Percentiles rank a stretch among this genome's conserved stretches.
phyloP scores from a whole-genome alignment of 2,329 filamentous ascomycete species.

The Capronia epimyces region DNA sequence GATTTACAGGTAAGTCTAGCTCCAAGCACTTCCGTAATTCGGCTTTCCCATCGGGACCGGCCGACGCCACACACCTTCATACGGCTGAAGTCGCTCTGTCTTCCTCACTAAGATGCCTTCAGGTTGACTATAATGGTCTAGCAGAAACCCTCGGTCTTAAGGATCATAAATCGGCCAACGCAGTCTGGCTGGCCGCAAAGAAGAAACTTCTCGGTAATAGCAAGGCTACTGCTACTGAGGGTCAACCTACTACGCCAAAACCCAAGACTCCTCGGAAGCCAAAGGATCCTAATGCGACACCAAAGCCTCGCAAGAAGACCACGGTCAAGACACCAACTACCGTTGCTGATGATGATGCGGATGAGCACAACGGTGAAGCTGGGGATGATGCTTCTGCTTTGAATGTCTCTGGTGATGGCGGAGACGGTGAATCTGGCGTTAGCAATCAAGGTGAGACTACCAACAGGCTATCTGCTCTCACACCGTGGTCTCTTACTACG shows the following conservation, averaged over 20 bases:
- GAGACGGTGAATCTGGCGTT: not conserved
- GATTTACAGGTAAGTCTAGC: constrained; percentile 11
- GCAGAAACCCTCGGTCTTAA: constrained; percentile 36
- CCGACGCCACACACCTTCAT: no score
- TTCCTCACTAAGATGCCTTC: constrained; percentile 9
- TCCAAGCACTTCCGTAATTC: no score
- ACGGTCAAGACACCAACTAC: constrained; percentile 3
- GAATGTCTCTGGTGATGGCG: not conserved
- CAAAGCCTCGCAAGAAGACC: constrained; percentile 14
- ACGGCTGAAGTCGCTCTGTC: no score
- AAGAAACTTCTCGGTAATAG: constrained; percentile 34
- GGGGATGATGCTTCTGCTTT: not conserved
- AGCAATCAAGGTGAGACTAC: constrained; percentile 4
- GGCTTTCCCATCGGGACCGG: no score
- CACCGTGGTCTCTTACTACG: no score
- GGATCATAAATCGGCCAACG: constrained; percentile 34
- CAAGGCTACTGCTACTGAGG: constrained; percentile 2
- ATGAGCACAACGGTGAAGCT: not conserved
- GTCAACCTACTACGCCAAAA: constrained; percentile 2
- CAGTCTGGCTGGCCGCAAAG: constrained; percentile 36
- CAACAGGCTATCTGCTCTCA: no score
- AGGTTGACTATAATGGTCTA: constrained; percentile 36
- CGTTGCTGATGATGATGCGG: not conserved
- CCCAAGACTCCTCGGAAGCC: constrained; percentile 18
- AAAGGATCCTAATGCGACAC: constrained; percentile 17